Conservation (phyloP, 1,139 yeast species). For the Yamadazyma blattariae region DNA sequence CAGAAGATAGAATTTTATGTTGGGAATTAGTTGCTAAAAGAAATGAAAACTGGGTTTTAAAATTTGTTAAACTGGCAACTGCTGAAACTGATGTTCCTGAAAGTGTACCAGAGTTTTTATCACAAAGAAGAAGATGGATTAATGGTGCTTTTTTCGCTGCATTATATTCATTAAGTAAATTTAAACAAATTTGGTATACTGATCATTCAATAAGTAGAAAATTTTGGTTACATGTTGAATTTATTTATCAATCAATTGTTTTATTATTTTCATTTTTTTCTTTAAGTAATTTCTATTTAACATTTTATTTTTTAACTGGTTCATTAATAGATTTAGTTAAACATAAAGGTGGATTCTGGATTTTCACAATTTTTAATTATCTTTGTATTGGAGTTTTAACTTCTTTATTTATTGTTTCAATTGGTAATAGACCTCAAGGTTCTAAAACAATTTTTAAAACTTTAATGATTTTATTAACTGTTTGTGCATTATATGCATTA, state of each 20-base stretch:
- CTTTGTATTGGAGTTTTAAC: constrained; percentile 76
- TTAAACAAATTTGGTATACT: constrained; percentile 78
- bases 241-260: constrained; percentile 73
- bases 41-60: constrained; percentile 86
- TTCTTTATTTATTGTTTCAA: constrained; percentile 82
- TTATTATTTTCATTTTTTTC: constrained; percentile 86
- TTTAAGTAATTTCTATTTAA: constrained; percentile 82
- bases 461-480: constrained; percentile 66
- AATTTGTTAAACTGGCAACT: constrained; percentile 87
- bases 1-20: constrained; percentile 94
- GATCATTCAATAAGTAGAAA: constrained; percentile 79
- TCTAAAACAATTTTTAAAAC: constrained; percentile 65
- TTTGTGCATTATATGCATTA: constrained; percentile 81
- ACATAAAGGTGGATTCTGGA: constrained; percentile 66
- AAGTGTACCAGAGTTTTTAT: constrained; percentile 80
- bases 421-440: constrained; percentile 96
- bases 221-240: constrained; percentile 77
- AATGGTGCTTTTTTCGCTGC: constrained; percentile 99
- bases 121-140: constrained; percentile 97
- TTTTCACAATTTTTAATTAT: constrained; percentile 83
- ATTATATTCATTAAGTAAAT: constrained; percentile 77
- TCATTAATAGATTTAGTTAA: constrained; percentile 49
- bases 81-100: constrained; percentile 99
- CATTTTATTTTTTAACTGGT: constrained; percentile 92
- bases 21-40: constrained; percentile 95